Percentiles rank a stretch among this genome's conserved stretches.
Evolutionary conservation across 116 monocot genomes (phyloP).

Genomic region (Cymodocea nodosa): DNA sequence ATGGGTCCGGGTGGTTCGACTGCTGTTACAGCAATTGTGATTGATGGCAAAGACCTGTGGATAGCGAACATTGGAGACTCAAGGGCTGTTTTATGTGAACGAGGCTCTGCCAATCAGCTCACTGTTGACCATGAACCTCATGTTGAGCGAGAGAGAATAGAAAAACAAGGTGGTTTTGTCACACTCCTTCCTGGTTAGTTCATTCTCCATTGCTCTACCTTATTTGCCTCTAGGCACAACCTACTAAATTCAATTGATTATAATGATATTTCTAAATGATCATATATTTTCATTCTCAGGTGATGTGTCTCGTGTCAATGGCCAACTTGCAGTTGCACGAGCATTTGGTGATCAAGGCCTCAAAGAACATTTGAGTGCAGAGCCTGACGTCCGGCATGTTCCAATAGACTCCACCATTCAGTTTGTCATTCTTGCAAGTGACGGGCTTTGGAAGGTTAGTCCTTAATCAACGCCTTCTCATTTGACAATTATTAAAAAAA

Average conservation of each 20-base stretch:
- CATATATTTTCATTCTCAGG: slow-evolving; percentile 29
- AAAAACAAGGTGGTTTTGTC: slow-evolving; percentile 80
- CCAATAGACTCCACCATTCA: slow-evolving; percentile 34
- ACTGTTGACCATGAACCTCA: slow-evolving; percentile 80
- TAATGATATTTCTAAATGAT: no score
- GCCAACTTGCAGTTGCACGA: slow-evolving; percentile 85
- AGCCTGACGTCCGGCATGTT: slow-evolving; percentile 47
- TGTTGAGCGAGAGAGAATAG: slow-evolving; percentile 59
- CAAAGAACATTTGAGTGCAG: slow-evolving; percentile 77
- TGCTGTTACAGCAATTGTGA: slow-evolving; percentile 79
- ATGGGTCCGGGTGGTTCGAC: slow-evolving; percentile 84
- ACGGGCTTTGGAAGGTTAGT: slow-evolving; percentile 96
- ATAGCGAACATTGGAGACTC: slow-evolving; percentile 87
- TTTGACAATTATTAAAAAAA: no score
- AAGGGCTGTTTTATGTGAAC: slow-evolving; percentile 58
- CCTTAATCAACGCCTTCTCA: background rate
- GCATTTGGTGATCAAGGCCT: slow-evolving; percentile 91
- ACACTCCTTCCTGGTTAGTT: slow-evolving; percentile 78
- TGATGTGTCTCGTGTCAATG: slow-evolving; percentile 90
- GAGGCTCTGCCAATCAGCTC: slow-evolving; percentile 39
- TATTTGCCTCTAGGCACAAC: background rate
- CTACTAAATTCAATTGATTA: no score
- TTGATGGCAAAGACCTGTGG: slow-evolving; percentile 59
- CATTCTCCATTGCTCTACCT: background rate
- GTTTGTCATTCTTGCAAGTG: slow-evolving; percentile 79